Evolutionary conservation across 129 eudicot genomes (phyloP).

Genomic region (Artemisia annua): DNA sequence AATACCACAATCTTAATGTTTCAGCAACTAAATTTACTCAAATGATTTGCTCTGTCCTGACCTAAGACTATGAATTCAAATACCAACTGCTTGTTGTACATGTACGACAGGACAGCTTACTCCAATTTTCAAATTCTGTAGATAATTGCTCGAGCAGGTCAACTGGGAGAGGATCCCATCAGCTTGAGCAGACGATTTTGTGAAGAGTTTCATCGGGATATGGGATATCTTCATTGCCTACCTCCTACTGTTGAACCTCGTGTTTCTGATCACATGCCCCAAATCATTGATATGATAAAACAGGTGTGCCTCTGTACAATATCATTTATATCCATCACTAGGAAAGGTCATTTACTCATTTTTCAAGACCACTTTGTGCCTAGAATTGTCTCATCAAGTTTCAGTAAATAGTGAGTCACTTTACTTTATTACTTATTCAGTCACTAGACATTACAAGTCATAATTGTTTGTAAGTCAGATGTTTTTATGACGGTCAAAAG

Average conservation of each 20-base stretch:
- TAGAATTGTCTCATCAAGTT: not conserved
- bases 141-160: conserved; percentile 95
- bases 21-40: not conserved
- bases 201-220: conserved; percentile 84
- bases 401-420: not conserved
- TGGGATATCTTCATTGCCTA: conserved; percentile 75
- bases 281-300: conserved; percentile 81
- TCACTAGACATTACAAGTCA: no score
- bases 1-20: not conserved
- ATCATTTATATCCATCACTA: not conserved
- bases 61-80: conserved; percentile 18
- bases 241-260: conserved; percentile 92
- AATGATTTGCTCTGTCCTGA: conserved; percentile 12
- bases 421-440: not conserved
- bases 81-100: conserved; percentile 49
- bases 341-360: not conserved
- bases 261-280: conserved; percentile 94
- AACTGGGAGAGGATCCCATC: conserved; percentile 88
- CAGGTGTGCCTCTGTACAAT: conserved; percentile 47
- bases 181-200: conserved; percentile 75
- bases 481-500: no score
- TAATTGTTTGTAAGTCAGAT: no score
- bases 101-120: conserved; percentile 70
- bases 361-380: conserved; percentile 20
- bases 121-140: conserved; percentile 74